phyloP scores from a whole-genome alignment of 768 basidiomycete genomes.

The Paxillus involutus region DNA sequence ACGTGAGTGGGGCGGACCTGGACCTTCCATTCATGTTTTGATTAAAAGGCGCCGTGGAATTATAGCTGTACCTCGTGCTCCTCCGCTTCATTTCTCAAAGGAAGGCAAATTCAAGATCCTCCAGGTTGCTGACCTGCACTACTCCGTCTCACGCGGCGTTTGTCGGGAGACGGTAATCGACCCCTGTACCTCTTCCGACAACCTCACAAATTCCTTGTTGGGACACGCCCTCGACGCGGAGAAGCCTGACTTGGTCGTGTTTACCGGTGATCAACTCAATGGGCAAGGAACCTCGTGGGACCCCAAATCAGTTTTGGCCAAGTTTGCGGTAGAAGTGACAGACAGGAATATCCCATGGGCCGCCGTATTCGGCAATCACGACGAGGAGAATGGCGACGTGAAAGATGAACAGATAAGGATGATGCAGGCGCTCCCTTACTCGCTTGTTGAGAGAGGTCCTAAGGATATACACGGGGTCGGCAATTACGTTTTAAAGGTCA shows the following conservation, averaged over 20 bases:
- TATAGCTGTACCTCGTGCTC: constrained; percentile 66
- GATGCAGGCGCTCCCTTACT: constrained; percentile 84
- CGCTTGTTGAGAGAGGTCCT: constrained; percentile 78
- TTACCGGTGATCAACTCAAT: constrained; percentile 92
- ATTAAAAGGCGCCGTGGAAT: constrained; percentile 5
- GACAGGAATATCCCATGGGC: constrained; percentile 85
- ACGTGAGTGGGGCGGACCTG: constrained; percentile 41
- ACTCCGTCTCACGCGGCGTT: constrained; percentile 72
- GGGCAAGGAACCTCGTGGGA: constrained; percentile 93
- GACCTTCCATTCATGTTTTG: background rate
- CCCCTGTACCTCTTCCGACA: constrained; percentile 67
- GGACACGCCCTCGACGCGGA: constrained; percentile 70
- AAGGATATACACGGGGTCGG: constrained; percentile 85
- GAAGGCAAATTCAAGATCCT: constrained; percentile 88
- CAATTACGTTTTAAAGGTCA: constrained; percentile 87
- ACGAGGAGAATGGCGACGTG: constrained; percentile 65
- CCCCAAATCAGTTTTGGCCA: constrained; percentile 81
- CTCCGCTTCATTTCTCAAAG: constrained; percentile 77
- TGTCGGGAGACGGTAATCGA: constrained; percentile 69
- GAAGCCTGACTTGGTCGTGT: constrained; percentile 89
- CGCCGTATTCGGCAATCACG: constrained; percentile 94
- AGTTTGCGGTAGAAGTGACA: constrained; percentile 79
- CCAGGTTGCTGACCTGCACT: constrained; percentile 94
- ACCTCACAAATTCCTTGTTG: constrained; percentile 74
- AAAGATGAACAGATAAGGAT: constrained; percentile 67